phyloP scores from a whole-genome alignment of 345 rosid genomes.

The Aurinia saxatilis region DNA sequence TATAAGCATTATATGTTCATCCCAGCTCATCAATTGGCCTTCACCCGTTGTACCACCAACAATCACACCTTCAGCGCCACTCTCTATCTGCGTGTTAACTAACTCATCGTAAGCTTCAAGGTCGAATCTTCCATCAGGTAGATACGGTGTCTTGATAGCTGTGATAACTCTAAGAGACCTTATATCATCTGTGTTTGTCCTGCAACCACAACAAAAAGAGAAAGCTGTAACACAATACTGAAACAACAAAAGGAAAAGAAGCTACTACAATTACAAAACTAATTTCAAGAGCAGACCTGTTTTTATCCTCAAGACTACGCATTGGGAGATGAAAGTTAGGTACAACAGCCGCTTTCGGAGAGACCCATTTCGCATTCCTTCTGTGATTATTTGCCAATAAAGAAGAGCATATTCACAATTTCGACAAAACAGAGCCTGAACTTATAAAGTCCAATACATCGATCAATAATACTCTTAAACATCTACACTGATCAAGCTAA shows the following conservation, averaged over 20 bases:
- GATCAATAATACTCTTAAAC: too few relatives aligned
- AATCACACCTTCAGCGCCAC: slow-evolving; percentile 72
- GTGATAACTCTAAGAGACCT: slow-evolving; percentile 67
- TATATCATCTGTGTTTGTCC: slow-evolving; percentile 71
- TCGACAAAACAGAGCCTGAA: not conserved
- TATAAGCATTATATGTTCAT: slow-evolving; percentile 88
- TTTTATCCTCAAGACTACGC: slow-evolving; percentile 72
- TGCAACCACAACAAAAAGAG: slow-evolving; percentile 23
- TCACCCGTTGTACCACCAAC: slow-evolving; percentile 95
- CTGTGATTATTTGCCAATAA: slow-evolving; percentile 20
- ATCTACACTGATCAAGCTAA: too few relatives aligned
- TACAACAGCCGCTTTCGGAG: slow-evolving; percentile 58
- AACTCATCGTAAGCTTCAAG: slow-evolving; percentile 79
- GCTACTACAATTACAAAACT: too few relatives aligned
- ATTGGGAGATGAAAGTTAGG: slow-evolving; percentile 68
- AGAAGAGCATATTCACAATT: not conserved
- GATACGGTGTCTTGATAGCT: slow-evolving; percentile 89
- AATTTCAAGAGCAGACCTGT: too few relatives aligned
- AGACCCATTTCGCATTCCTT: slow-evolving; percentile 40
- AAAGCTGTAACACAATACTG: not conserved
- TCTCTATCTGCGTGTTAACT: slow-evolving; percentile 58
- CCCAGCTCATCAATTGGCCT: slow-evolving; percentile 96
- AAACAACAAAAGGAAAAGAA: too few relatives aligned
- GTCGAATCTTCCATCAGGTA: slow-evolving; percentile 90
- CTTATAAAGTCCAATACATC: too few relatives aligned